A percentile compares a stretch with the other conserved stretches of the same genome.
phyloP scores from a whole-genome alignment of 805 yeast genomes.

The Monosporozyma servazzii region DNA sequence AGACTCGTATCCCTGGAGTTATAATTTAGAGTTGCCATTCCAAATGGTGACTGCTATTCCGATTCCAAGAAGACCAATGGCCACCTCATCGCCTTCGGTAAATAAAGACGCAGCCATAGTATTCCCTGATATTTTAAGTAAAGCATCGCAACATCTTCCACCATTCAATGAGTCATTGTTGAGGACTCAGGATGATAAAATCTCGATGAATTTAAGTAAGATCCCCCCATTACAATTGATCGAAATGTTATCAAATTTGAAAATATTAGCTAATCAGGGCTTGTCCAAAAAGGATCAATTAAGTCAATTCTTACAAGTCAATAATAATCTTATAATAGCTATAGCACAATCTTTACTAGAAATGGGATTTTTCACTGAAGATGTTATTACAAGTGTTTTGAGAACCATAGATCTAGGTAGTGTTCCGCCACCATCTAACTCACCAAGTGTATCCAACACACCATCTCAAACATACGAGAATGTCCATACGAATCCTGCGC shows the following conservation, averaged over 20 bases:
- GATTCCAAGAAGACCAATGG: conserved; percentile 23
- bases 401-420: conserved; percentile 9
- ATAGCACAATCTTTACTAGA: conserved; percentile 66
- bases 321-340: conserved; percentile 50
- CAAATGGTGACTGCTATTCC: conserved; percentile 30
- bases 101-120: conserved; percentile 12
- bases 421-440: background rate
- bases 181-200: conserved; percentile 37
- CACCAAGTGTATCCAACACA: conserved; percentile 6
- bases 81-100: background rate
- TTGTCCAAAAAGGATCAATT: conserved; percentile 38
- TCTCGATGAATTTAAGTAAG: conserved; percentile 50
- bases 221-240: conserved; percentile 65
- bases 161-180: conserved; percentile 38
- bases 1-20: conserved; percentile 27
- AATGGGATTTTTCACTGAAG: conserved; percentile 68
- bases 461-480: conserved; percentile 2
- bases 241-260: conserved; percentile 58
- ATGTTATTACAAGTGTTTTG: conserved; percentile 52
- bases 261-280: conserved; percentile 44
- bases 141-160: conserved; percentile 52
- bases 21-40: conserved; percentile 26
- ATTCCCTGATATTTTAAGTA: conserved; percentile 41
- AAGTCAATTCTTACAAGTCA: conserved; percentile 43
- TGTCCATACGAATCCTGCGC: conserved; percentile 3